Percentiles rank a stretch among this genome's conserved stretches.
Conservation (phyloP, 1,139 yeast genomes). For the Kurtzmaniella quercitrusa region DNA sequence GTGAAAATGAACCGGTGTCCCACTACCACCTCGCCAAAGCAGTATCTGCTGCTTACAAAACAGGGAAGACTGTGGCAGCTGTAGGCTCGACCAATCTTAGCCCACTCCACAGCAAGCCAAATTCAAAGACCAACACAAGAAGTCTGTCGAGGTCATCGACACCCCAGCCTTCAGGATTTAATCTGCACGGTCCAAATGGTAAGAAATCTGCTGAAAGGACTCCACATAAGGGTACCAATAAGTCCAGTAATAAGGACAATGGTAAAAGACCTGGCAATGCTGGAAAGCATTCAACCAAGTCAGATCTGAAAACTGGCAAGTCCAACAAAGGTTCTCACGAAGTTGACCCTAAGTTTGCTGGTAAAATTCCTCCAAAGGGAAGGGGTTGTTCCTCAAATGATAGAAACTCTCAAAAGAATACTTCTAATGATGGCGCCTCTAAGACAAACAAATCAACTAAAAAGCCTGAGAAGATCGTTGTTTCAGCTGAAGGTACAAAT, state of each 20-base stretch:
- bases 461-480: background rate
- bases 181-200: background rate
- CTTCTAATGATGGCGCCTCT: background rate
- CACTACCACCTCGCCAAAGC: constrained; percentile 34
- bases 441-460: background rate
- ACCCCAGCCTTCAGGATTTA: background rate
- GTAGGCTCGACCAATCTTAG: constrained; percentile 25
- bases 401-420: no score
- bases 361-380: no score
- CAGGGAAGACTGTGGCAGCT: constrained; percentile 41
- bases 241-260: background rate
- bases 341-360: no score
- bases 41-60: constrained; percentile 29
- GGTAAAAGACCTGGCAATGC: background rate
- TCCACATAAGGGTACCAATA: background rate
- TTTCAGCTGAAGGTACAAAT: background rate
- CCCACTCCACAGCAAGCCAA: background rate
- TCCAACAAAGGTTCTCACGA: background rate
- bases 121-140: background rate
- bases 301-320: background rate
- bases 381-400: no score
- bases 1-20: constrained; percentile 24
- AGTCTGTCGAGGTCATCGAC: constrained; percentile 3
- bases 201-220: background rate
- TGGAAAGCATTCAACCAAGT: background rate